Evolutionary conservation across 768 basidiomycete species (phyloP).

Genomic region (Candolleomyces eurysporus): DNA sequence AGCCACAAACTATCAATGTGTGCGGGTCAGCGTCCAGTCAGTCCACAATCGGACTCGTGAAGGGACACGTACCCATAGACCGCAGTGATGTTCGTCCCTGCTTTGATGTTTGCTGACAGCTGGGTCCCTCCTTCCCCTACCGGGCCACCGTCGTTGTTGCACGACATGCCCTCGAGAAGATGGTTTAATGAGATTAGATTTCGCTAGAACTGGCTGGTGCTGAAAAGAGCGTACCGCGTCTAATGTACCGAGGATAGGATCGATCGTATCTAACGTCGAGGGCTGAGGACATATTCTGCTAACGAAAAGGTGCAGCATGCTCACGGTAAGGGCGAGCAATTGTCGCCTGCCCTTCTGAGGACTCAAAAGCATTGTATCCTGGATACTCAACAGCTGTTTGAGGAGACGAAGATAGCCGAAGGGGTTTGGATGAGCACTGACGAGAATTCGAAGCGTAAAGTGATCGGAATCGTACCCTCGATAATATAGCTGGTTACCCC

Average conservation of each 20-base stretch:
- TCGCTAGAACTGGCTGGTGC: too few species aligned
- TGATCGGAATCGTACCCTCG: too few species aligned
- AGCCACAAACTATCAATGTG: constrained; percentile 24
- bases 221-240: neutral
- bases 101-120: constrained; percentile 31
- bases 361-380: constrained; percentile 34
- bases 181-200: too few species aligned
- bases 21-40: neutral
- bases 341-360: constrained; percentile 27
- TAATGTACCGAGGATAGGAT: neutral
- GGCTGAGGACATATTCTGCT: neutral
- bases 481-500: too few species aligned
- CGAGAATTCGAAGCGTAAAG: too few species aligned
- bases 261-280: neutral
- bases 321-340: constrained; percentile 27
- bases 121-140: constrained; percentile 20
- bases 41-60: neutral
- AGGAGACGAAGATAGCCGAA: too few species aligned
- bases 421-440: too few species aligned
- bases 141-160: constrained; percentile 34
- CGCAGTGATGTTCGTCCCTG: constrained; percentile 31
- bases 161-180: constrained; percentile 23
- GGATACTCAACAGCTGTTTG: constrained; percentile 21
- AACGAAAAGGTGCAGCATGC: too few species aligned
- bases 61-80: constrained; percentile 26